Evolutionary conservation across 2,329 filamentous ascomycete genomes (phyloP).

Genomic region (Capronia epimyces): DNA sequence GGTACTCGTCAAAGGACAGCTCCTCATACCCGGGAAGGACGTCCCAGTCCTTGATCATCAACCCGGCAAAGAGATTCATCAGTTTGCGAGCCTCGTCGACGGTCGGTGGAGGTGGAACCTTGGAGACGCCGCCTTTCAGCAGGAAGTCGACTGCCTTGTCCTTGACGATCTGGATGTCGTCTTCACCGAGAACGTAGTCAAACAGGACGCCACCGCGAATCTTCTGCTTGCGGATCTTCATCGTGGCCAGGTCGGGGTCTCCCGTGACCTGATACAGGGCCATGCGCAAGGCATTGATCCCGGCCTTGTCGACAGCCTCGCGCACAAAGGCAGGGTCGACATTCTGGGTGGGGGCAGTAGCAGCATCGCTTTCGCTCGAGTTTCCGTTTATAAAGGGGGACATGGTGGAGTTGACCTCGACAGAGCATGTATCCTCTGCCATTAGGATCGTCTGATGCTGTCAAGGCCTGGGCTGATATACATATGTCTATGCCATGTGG

Average conservation of each 20-base stretch:
- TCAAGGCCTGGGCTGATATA: too few species aligned
- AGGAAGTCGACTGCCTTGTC: neutral
- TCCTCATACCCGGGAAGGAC: neutral
- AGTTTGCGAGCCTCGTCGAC: neutral
- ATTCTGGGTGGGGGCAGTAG: too few species aligned
- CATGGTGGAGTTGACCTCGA: too few species aligned
- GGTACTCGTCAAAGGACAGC: conserved; percentile 1
- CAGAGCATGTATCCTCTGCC: too few species aligned
- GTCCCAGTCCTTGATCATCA: neutral
- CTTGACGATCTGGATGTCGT: neutral
- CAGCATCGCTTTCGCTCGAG: too few species aligned
- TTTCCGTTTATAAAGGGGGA: too few species aligned
- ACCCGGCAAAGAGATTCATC: neutral
- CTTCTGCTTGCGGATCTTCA: neutral
- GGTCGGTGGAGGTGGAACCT: neutral
- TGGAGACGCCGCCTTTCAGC: neutral
- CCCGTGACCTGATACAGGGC: neutral
- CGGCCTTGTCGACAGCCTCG: neutral
- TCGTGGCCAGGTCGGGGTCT: neutral
- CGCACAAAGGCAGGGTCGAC: neutral
- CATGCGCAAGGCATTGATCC: neutral
- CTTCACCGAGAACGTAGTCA: neutral
- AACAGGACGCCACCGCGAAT: neutral
- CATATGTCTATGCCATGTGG: too few species aligned
- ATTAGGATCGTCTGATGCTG: too few species aligned